Percentiles rank a stretch among this genome's conserved stretches.
These are phyloP conservation scores for Plantago ovata DNA, from an alignment of 257 asterid species.

Conservation along the genomic window DNA sequence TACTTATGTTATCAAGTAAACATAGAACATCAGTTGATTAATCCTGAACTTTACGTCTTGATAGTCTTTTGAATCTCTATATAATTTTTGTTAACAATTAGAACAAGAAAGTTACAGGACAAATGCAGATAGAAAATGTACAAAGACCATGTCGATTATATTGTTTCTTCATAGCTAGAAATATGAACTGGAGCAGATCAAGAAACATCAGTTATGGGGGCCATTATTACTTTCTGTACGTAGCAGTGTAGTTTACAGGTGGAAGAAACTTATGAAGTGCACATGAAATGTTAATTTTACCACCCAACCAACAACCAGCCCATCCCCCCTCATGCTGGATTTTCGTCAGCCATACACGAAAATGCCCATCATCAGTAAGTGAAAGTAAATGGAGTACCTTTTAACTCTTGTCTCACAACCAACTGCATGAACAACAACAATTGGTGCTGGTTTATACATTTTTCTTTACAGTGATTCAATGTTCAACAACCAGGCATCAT, in stretches of 20 bases:
- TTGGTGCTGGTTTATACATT: neutral
- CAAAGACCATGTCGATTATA: too few species aligned
- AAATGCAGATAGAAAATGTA: too few species aligned
- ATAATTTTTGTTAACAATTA: too few species aligned
- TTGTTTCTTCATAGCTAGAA: too few species aligned
- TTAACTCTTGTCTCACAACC: too few species aligned
- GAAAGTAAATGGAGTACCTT: neutral
- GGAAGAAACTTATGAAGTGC: neutral
- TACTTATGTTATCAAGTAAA: too few species aligned
- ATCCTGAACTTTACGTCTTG: too few species aligned
- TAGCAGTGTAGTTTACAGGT: constrained; percentile 6
- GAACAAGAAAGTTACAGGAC: too few species aligned
- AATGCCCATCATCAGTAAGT: neutral
- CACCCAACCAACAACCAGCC: too few species aligned
- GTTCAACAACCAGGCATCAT: constrained; percentile 16
- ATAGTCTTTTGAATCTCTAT: too few species aligned
- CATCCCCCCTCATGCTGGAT: constrained; percentile 12
- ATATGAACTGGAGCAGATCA: neutral
- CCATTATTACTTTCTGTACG: neutral
- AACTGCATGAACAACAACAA: too few species aligned
- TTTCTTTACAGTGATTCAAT: constrained; percentile 14
- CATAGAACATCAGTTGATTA: too few species aligned
- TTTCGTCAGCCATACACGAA: constrained; percentile 14
- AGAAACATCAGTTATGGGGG: neutral
- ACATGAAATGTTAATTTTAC: neutral